Percentiles rank a stretch among this genome's conserved stretches.
Evolutionary conservation across 352 stramenopile genomes (phyloP).

Genomic region (Globisporangium emineosum): DNA sequence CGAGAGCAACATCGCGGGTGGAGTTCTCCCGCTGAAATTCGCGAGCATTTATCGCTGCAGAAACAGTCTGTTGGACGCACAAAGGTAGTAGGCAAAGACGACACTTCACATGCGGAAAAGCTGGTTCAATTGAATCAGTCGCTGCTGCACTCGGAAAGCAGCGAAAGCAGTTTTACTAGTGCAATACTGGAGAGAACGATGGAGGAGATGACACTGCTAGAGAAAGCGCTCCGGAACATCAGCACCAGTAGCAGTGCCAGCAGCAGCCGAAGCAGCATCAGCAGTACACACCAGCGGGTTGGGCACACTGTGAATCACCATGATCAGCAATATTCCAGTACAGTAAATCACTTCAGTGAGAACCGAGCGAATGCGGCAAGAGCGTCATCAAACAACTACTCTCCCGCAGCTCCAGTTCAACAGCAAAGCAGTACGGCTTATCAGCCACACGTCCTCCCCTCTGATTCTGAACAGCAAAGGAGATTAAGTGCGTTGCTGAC

Average conservation of each 20-base stretch:
- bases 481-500: neutral
- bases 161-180: constrained; percentile 37
- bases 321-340: neutral
- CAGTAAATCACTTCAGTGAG: neutral
- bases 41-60: neutral
- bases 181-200: constrained; percentile 47
- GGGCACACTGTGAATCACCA: neutral
- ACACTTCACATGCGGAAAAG: neutral
- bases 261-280: neutral
- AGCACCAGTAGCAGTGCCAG: constrained; percentile 48
- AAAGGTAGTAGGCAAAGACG: neutral
- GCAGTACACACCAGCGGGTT: neutral
- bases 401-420: constrained; percentile 1
- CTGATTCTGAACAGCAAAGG: neutral
- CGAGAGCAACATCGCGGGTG: neutral
- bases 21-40: neutral
- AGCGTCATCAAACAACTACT: neutral
- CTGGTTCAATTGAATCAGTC: constrained; percentile 17
- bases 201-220: constrained; percentile 58
- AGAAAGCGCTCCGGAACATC: constrained; percentile 64
- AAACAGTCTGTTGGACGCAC: neutral
- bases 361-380: neutral
- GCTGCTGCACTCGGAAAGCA: constrained; percentile 24
- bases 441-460: neutral
- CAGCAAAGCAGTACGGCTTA: neutral